A percentile compares a stretch with the other conserved stretches of the same genome.
These are phyloP conservation scores for Priceomyces fermenticarens DNA, from an alignment of 805 yeast species.

Conservation along the genomic window DNA sequence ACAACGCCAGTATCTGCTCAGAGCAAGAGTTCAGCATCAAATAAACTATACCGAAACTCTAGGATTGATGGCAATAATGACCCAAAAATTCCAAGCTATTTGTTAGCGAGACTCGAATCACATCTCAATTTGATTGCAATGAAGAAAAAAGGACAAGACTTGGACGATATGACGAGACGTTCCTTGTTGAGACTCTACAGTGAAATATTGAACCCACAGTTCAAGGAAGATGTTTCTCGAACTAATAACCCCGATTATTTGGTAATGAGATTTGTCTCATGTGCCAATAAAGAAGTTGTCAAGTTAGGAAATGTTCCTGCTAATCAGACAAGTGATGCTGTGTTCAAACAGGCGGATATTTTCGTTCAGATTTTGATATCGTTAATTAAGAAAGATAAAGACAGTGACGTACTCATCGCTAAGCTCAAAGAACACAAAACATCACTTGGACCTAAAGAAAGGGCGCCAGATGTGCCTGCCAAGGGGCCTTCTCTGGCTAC, in stretches of 20 bases:
- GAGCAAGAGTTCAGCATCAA: slow-evolving; percentile 6
- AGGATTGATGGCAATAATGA: slow-evolving; percentile 25
- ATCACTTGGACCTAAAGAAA: slow-evolving; percentile 26
- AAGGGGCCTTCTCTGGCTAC: slow-evolving; percentile 10
- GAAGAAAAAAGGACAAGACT: slow-evolving; percentile 28
- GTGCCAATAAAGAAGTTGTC: slow-evolving; percentile 50
- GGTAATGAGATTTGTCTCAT: slow-evolving; percentile 50
- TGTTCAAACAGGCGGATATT: slow-evolving; percentile 33
- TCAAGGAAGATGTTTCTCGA: slow-evolving; percentile 28
- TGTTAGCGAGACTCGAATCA: slow-evolving; percentile 37
- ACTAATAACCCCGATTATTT: slow-evolving; percentile 43
- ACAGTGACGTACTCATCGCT: slow-evolving; percentile 34
- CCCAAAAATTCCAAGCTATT: slow-evolving; percentile 34
- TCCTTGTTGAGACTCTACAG: slow-evolving; percentile 63
- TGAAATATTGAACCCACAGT: slow-evolving; percentile 49
- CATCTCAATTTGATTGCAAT: slow-evolving; percentile 46
- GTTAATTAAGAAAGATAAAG: slow-evolving; percentile 35
- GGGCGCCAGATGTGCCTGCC: slow-evolving; percentile 6
- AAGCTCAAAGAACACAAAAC: slow-evolving; percentile 44
- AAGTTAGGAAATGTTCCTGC: slow-evolving; percentile 35
- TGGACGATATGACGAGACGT: slow-evolving; percentile 52
- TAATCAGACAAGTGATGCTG: slow-evolving; percentile 28
- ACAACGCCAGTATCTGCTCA: too few relatives aligned
- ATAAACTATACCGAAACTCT: slow-evolving; percentile 15
- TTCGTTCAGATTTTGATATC: slow-evolving; percentile 37